Conservation (phyloP, 495 filamentous ascomycete species). For the Margaritispora aquatica region DNA sequence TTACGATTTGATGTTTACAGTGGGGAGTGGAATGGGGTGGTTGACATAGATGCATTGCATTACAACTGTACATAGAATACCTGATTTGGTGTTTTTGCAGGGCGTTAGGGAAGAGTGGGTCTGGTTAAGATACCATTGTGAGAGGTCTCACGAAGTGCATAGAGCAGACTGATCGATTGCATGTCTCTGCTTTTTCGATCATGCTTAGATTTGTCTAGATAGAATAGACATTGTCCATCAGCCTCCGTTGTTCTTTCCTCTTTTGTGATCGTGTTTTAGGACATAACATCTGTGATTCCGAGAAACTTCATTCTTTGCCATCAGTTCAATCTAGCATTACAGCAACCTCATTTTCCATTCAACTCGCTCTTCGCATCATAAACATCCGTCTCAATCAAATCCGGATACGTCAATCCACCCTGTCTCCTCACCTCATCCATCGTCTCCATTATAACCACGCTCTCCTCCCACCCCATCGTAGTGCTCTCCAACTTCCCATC, state of each 20-base stretch:
- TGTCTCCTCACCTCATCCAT: constrained; percentile 87
- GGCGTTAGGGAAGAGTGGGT: background rate
- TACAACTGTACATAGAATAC: background rate
- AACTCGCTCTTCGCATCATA: constrained; percentile 52
- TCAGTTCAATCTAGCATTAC: background rate
- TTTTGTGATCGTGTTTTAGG: too few species aligned
- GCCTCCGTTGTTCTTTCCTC: too few species aligned
- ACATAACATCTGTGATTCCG: background rate
- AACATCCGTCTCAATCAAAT: constrained; percentile 71
- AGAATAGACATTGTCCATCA: too few species aligned
- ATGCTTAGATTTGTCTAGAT: too few species aligned
- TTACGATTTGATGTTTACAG: background rate
- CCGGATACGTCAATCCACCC: constrained; percentile 72
- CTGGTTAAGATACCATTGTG: background rate
- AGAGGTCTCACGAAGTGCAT: background rate
- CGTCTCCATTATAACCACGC: constrained; percentile 83
- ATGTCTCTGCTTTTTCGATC: too few species aligned
- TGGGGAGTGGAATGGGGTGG: too few species aligned
- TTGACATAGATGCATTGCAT: background rate
- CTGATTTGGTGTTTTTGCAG: background rate
- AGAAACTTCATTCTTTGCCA: background rate
- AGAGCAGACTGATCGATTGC: background rate
- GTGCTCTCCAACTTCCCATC: constrained; percentile 80
- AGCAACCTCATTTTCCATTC: constrained; percentile 29
- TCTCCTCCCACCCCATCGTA: constrained; percentile 69